Percentiles rank a stretch among this genome's conserved stretches.
These are phyloP conservation scores for Zygoascus bituminiphila DNA, from an alignment of 805 yeast species.

Conservation along the genomic window DNA sequence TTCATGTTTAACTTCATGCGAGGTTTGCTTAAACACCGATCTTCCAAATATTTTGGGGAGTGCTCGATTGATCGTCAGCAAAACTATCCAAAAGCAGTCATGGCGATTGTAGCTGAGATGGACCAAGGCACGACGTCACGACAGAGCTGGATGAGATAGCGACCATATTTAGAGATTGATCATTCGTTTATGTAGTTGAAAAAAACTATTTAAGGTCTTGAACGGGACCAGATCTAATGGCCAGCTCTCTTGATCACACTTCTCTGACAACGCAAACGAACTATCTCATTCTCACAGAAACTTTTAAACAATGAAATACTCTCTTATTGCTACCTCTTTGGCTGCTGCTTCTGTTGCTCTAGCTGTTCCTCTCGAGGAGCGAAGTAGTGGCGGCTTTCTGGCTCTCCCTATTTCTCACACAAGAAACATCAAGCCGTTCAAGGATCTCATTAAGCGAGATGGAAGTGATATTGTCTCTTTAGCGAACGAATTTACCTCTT, in stretches of 20 bases:
- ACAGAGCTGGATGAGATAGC: background rate
- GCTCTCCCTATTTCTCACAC: background rate
- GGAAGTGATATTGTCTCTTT: background rate
- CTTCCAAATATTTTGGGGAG: background rate
- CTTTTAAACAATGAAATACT: background rate
- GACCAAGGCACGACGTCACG: background rate
- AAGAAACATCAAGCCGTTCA: background rate
- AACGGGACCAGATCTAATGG: background rate
- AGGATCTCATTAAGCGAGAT: background rate
- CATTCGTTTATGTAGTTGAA: no score
- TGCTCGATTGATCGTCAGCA: background rate
- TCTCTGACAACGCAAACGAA: background rate
- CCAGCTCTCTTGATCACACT: background rate
- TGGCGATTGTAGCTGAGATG: background rate
- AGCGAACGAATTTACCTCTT: conserved; percentile 10
- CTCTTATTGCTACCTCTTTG: background rate
- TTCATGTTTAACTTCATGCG: no score
- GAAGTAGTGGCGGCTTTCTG: background rate
- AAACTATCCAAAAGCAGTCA: background rate
- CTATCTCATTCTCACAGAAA: background rate
- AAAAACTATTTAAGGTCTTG: background rate
- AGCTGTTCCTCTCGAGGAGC: background rate
- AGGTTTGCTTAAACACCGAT: background rate
- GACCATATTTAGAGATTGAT: no score
- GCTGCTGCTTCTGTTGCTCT: background rate